These are phyloP conservation scores for Zoysia pacifica DNA, from an alignment of 176 grass and related monocot genomes.

Conservation along the genomic window DNA sequence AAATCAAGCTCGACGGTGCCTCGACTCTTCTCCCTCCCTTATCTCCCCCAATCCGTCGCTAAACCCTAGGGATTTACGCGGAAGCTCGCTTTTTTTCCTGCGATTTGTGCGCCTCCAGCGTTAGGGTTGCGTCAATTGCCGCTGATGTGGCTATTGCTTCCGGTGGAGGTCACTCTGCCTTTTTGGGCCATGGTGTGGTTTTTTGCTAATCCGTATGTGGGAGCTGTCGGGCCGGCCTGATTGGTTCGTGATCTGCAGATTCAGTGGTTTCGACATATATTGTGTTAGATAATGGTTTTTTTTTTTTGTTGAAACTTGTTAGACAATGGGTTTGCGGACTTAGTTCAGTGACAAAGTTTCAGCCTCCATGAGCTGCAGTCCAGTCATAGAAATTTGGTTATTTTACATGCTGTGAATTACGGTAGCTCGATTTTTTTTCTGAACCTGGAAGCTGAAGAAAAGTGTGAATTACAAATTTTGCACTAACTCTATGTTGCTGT, in stretches of 20 bases:
- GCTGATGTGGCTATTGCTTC: not conserved
- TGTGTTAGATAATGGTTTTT: not conserved
- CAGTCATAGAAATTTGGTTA: not conserved
- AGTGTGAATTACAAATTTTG: not conserved
- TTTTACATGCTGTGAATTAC: not conserved
- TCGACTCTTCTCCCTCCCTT: not conserved
- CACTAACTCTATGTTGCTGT: not conserved
- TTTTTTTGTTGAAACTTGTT: too few species aligned
- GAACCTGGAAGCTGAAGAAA: not conserved
- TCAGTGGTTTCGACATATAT: not conserved
- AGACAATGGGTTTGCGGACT: not conserved
- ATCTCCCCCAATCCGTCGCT: not conserved
- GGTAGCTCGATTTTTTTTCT: not conserved
- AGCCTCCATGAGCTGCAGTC: not conserved
- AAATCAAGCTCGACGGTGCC: slow-evolving; percentile 91
- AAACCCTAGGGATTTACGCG: slow-evolving; percentile 48
- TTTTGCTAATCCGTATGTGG: too few species aligned
- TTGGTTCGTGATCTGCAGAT: not conserved
- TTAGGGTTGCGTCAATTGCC: not conserved
- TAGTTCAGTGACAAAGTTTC: not conserved
- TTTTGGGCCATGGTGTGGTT: too few species aligned
- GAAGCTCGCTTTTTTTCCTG: not conserved
- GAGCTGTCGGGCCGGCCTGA: too few species aligned
- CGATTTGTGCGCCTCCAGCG: not conserved
- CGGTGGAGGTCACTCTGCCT: too few species aligned